Base-by-base conservation (phyloP, 345 rosid species). In the Moricandia arvensis region DNA sequence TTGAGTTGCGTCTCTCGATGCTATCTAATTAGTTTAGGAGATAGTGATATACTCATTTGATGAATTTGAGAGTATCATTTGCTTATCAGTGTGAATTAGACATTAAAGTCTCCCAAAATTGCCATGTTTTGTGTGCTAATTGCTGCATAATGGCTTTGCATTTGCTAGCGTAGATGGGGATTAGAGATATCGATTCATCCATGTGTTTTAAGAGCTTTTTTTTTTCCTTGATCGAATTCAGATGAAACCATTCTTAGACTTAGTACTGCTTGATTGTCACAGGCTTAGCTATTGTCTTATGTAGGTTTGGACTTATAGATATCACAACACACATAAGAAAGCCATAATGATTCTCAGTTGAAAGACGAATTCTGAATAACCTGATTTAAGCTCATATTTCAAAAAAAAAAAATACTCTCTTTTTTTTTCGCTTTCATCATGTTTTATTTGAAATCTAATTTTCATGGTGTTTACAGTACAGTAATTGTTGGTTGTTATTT, bases 121-220 rank as follows among this genome's bases (percentile, higher is more conserved):
- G 34, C 16, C 5, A 7, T 45, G 53, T 24, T 41, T 38, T 11
- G n/a, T 21, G 38, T 59, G 35, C 7, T 59, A 59, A 5, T 51
- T 68, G 62, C 5, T 55, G 18, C 21, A 13, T 68, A 5, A 33
- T 68, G 47, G 18, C 4, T 34, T 53, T 68, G 31, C 72, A 18
- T 7, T 3, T 31, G 34, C 8, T 51, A 33, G 10, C 18, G 17
- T 18, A 16, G 43, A 10, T 58, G 24, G 24, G 21, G 8, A 64
- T 7, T 37, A 11, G 9, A 2, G 54, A 21, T 43, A 35, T 24
- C 17, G 62, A 37, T 61, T 60, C 43, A 60, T 60, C 17, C 62
- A 68, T 68, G 27, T 47, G 68, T 33, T 59, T 61, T 43, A 26
- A n/a, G n/a, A n/a, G n/a, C n/a, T n/a, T n/a, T n/a, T n/a, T n/a